These are phyloP conservation scores for Starmera dryadoides DNA, from an alignment of 805 yeast genomes.

Conservation along the genomic window DNA sequence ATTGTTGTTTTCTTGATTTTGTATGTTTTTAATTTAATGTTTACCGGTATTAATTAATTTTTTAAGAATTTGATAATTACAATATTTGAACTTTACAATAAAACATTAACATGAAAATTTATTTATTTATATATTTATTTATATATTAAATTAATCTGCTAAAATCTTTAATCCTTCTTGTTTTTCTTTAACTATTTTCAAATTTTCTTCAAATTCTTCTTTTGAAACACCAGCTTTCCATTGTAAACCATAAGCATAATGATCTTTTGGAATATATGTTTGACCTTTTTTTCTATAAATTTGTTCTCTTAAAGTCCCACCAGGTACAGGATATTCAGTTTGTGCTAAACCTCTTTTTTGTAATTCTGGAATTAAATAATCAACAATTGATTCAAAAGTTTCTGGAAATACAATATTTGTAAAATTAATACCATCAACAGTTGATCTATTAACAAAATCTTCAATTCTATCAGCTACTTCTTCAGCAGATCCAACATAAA, in stretches of 20 bases:
- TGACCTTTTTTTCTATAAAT: slow-evolving; percentile 12
- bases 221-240: slow-evolving; percentile 17
- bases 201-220: slow-evolving; percentile 18
- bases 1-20: neutral
- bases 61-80: too few species aligned
- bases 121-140: too few species aligned
- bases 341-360: slow-evolving; percentile 25
- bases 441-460: slow-evolving; percentile 30
- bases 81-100: too few species aligned
- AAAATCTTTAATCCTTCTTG: slow-evolving; percentile 1
- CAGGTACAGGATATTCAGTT: slow-evolving; percentile 26
- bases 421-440: slow-evolving; percentile 32
- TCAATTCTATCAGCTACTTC: slow-evolving; percentile 32
- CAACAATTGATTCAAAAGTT: slow-evolving; percentile 28
- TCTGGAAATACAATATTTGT: slow-evolving; percentile 29
- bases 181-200: neutral
- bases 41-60: too few species aligned
- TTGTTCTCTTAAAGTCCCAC: slow-evolving; percentile 26
- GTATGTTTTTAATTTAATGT: too few species aligned
- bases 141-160: neutral
- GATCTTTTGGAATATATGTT: slow-evolving; percentile 7
- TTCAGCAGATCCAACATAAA: slow-evolving; percentile 23
- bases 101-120: too few species aligned
- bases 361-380: slow-evolving; percentile 27
- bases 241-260: slow-evolving; percentile 6